Evolutionary conservation across 495 filamentous ascomycete species (phyloP), one percentile per base, ranked within the genome.

Genomic region (Aspergillus nidulans): DNA sequence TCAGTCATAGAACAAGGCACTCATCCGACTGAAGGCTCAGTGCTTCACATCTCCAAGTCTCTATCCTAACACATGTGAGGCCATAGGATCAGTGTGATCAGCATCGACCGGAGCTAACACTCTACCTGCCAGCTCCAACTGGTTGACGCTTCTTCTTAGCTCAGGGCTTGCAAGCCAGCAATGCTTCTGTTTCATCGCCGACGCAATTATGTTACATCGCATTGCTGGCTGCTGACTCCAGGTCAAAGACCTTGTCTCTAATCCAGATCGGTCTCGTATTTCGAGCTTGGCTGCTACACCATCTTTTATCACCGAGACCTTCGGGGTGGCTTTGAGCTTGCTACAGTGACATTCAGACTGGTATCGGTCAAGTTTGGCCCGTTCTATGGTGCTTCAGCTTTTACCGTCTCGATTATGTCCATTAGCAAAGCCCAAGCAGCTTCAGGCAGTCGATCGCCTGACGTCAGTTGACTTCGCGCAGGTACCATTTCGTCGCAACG

Each of bases 171-270:
- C 49, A 56, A 44, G 46, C 46, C 44, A 43, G 36, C 46, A 49
- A 56, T 56, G 53, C 38, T 56, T 56, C 45, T 56, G 53, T 56
- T 56, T n/a, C 53, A 49, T 56, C 53, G 24, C 45, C 36, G 26
- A 44, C 42, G 38, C 23, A 15, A 49, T 24, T 49, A 49, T 56
- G 53, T 56, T 56, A 56, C 53, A 56, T 56, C 32, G 24, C 19
- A 16, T 44, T 13, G 16, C 46, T 15, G 46, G 13, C 43, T 23
- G 15, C 21, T 47, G 43, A 36, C 16, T 45, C 51, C 23, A 2
- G 7, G 9, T 43, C 26, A 7, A 54, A 43, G 21, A 32, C 18
- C 36, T 18, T 13, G 15, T n/a, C n/a, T n/a, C n/a, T 16, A 39
- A 18, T 1, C 19, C 24, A 39, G 12, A 25, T 16, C 15, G n/a